A percentile compares a stretch with the other conserved stretches of the same genome.
These are phyloP conservation scores for Peniophora sp. DNA, from an alignment of 1,284 basidiomycete species.

Conservation along the genomic window DNA sequence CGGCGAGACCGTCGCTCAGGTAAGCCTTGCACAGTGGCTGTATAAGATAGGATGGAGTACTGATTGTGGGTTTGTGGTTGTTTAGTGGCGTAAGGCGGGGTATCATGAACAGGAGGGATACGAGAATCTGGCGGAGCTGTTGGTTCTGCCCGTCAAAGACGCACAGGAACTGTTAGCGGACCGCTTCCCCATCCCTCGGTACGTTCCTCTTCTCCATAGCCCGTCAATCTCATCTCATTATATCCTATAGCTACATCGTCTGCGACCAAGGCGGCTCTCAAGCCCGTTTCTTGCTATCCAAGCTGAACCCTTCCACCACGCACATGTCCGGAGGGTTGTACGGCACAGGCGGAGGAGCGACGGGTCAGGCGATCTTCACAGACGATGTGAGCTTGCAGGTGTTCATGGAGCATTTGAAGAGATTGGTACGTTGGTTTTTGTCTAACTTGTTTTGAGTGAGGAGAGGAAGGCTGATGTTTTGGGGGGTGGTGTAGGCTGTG, in stretches of 20 bases:
- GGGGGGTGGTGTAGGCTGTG: slow-evolving; percentile 40
- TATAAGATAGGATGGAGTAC: no score
- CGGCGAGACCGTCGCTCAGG: slow-evolving; percentile 89
- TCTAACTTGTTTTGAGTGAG: background rate
- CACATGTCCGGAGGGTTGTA: slow-evolving; percentile 92
- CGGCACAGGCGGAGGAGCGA: slow-evolving; percentile 55
- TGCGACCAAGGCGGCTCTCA: slow-evolving; percentile 98
- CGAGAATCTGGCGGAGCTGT: slow-evolving; percentile 95
- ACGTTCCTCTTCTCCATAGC: background rate
- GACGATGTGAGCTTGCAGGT: slow-evolving; percentile 97
- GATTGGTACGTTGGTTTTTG: slow-evolving; percentile 55
- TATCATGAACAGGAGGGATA: slow-evolving; percentile 99
- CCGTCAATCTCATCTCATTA: no score
- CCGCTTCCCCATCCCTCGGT: slow-evolving; percentile 90
- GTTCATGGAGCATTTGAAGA: slow-evolving; percentile 93
- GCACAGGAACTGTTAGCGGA: slow-evolving; percentile 91
- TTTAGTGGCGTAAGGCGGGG: slow-evolving; percentile 94
- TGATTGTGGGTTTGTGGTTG: no score
- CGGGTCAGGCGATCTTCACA: slow-evolving; percentile 94
- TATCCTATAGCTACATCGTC: slow-evolving; percentile 67
- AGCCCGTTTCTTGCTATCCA: slow-evolving; percentile 93
- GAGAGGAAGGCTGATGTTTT: slow-evolving; percentile 2
- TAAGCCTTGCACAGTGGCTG: no score
- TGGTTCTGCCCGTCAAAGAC: slow-evolving; percentile 77
- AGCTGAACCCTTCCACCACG: slow-evolving; percentile 97